Evolutionary conservation across 345 rosid genomes (phyloP), one percentile per base, ranked within the genome.

Genomic region (Brassica napus): DNA sequence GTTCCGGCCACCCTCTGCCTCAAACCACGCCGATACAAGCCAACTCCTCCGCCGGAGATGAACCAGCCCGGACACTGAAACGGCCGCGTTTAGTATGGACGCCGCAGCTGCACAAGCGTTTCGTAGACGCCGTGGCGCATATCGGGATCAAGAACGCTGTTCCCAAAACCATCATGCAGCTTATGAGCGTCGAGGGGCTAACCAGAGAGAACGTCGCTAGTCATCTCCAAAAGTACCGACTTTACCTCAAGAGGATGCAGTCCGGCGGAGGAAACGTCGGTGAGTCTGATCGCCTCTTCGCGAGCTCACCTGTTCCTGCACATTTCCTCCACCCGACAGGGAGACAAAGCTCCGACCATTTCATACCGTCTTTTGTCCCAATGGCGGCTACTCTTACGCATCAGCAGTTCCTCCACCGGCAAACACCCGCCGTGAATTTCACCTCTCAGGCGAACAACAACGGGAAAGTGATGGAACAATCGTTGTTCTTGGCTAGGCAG

Each of bases 51-150:
- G 80, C 87, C 11, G 89, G 95, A 55, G 95, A 88, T 60, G 95
- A 92, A 84, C 90, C 89, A 0, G 95, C 97, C 1, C 80, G 95
- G 39, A 89, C 57, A 0, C 87, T 90, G 39, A 92, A 92, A 86
- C 89, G 95, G 26, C 93, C 90, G 39, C 85, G 95, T 55, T 90
- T 90, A 1, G 94, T 92, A 6, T 92, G 97, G 97, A 90, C 97
- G 32, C 94, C 94, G 37, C 93, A 92, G 85, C 90, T 90, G 8
- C 97, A 89, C 75, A 92, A 92, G 82, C 84, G 94, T 71, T 90
- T 92, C 67, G 93, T 92, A 1, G 97, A 90, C 58, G 97, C 97
- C 0, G 94, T 92, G 57, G 93, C 94, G 31, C 97, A 90, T 64
- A 80, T 92, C 78, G 97, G 97, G 73, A 90, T 92, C 59, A 92